Evolutionary conservation across 2,329 filamentous ascomycete genomes (phyloP).

Genomic region (Fusarium protoensiforme): DNA sequence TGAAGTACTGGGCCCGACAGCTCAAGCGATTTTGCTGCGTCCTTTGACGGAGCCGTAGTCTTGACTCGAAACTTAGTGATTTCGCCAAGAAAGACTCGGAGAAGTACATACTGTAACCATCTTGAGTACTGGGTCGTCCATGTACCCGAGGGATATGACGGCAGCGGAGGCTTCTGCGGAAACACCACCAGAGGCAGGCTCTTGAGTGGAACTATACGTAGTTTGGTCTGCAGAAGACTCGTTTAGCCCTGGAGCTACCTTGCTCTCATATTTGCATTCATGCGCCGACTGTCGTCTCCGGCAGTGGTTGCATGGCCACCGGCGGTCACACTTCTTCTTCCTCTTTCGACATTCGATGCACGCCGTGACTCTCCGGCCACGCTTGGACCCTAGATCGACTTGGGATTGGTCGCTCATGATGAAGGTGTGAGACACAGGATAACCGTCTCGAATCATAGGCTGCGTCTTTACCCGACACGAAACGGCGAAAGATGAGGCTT

Average conservation of each 20-base stretch:
- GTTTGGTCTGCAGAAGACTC: not conserved
- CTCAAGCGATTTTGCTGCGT: not conserved
- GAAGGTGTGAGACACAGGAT: not conserved
- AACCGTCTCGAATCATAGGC: too few relatives aligned
- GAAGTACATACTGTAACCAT: not conserved
- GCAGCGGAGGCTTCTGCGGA: not conserved
- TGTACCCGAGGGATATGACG: not conserved
- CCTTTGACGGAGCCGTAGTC: not conserved
- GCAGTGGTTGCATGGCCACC: not conserved
- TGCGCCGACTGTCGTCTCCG: not conserved
- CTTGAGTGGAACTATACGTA: not conserved
- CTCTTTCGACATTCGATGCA: not conserved
- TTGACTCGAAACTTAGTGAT: not conserved
- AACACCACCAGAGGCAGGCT: not conserved
- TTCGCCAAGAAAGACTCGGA: rapidly evolving
- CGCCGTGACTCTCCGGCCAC: not conserved
- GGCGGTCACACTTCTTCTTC: slow-evolving; percentile 1
- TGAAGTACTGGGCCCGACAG: not conserved
- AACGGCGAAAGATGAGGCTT: not conserved
- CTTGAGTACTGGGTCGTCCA: not conserved
- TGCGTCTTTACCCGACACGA: not conserved
- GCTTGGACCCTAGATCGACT: not conserved
- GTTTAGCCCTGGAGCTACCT: not conserved
- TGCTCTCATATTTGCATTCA: not conserved
- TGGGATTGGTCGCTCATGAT: not conserved